Conservation (phyloP, 208 protist genomes). For the Acanthamoeba lugdunensis region DNA sequence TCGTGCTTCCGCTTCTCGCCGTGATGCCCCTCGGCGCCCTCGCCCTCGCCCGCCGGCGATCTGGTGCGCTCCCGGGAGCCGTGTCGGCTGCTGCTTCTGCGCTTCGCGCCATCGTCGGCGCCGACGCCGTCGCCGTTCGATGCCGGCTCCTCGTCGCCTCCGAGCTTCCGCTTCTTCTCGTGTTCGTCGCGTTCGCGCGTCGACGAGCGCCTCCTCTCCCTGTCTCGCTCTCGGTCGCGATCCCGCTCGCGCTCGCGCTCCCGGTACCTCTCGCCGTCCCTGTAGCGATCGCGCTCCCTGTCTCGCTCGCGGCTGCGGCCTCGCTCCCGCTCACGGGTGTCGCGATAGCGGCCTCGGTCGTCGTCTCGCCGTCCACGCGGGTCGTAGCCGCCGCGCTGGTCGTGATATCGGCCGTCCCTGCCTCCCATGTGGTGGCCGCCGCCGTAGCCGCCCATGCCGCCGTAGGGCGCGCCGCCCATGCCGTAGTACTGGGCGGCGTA, state of each 20-base stretch:
- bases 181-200: background rate
- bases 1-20: slow-evolving; percentile 12
- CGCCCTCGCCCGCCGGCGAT: background rate
- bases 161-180: background rate
- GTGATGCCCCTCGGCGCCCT: background rate
- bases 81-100: background rate
- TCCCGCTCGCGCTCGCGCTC: background rate
- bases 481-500: background rate
- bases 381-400: background rate
- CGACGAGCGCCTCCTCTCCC: background rate
- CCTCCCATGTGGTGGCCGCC: background rate
- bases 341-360: background rate
- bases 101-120: background rate
- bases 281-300: background rate
- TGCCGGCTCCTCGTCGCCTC: background rate
- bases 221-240: background rate
- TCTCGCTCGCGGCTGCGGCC: background rate
- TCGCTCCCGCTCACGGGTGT: background rate
- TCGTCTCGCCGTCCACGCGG: background rate
- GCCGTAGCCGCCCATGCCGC: background rate
- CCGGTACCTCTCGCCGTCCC: background rate
- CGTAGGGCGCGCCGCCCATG: background rate
- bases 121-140: too few relatives aligned
- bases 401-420: background rate
- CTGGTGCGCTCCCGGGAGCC: background rate